phyloP scores from a whole-genome alignment of 2,329 filamentous ascomycete species.

The Hypoxylon sp. region DNA sequence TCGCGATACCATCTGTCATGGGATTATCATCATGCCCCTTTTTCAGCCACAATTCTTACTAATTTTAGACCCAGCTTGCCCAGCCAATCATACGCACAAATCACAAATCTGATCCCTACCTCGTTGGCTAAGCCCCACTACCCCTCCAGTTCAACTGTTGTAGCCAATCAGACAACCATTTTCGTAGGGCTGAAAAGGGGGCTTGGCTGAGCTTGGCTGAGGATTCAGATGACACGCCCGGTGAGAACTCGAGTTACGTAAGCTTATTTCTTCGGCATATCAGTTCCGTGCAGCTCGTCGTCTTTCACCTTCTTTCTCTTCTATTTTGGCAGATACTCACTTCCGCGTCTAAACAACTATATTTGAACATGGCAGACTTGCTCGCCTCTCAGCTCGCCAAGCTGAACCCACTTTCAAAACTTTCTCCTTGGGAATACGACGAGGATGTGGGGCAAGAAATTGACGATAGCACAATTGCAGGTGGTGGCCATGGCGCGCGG shows the following conservation, averaged over 20 bases:
- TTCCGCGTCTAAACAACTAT: not conserved
- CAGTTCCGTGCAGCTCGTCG: constrained; percentile 6
- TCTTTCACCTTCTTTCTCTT: constrained; percentile 3
- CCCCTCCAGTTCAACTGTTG: constrained; percentile 1
- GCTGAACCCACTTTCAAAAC: constrained; percentile 59
- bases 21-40: not conserved
- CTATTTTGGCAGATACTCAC: not conserved
- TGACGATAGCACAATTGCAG: constrained; percentile 66
- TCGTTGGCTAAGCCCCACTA: constrained; percentile 19
- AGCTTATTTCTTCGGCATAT: constrained; percentile 29
- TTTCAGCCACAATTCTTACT: constrained; percentile 4
- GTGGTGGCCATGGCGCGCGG: constrained; percentile 70
- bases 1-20: not conserved
- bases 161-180: constrained; percentile 13
- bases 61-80: not conserved
- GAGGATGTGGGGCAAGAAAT: constrained; percentile 69
- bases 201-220: constrained; percentile 25
- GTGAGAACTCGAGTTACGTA: constrained; percentile 28
- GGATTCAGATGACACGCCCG: not conserved
- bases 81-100: constrained; percentile 9
- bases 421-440: constrained; percentile 56
- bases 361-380: constrained; percentile 44
- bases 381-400: constrained; percentile 54
- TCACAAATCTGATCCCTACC: not conserved
- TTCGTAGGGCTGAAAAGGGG: constrained; percentile 39